Conservation (phyloP, 331 rosid genomes). For the Saraca asoca region DNA sequence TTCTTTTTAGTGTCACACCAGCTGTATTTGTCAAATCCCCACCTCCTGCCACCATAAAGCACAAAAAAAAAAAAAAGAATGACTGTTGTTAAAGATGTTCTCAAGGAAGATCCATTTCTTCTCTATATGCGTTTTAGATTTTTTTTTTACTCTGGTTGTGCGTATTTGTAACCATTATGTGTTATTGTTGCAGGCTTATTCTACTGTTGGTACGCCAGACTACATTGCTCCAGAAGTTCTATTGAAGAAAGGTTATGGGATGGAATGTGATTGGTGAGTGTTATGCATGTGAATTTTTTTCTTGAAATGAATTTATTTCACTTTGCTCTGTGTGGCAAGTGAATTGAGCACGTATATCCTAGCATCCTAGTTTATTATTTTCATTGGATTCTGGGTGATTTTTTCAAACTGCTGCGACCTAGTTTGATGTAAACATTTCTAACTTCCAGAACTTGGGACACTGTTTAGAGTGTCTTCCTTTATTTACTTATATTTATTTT, state of each 20-base stretch:
- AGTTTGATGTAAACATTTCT: constrained; percentile 14
- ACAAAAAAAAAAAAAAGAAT: no score
- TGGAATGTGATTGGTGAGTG: constrained; percentile 99
- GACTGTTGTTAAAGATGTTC: no score
- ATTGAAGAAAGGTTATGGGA: constrained; percentile 89
- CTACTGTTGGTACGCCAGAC: constrained; percentile 99
- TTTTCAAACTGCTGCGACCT: constrained; percentile 25
- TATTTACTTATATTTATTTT: no score
- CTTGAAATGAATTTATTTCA: background rate
- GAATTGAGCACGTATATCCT: constrained; percentile 1
- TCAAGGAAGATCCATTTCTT: no score
- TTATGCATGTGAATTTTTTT: constrained; percentile 12
- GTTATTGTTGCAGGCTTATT: constrained; percentile 79
- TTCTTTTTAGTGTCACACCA: constrained; percentile 24
- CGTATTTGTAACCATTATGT: constrained; percentile 24
- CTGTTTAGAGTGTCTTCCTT: background rate
- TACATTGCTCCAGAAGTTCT: constrained; percentile 99
- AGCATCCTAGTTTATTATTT: constrained; percentile 24
- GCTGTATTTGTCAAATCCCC: background rate
- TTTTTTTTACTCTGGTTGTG: background rate
- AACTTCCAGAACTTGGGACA: constrained; percentile 4
- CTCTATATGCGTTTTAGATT: no score
- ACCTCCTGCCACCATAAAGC: no score
- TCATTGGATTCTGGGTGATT: constrained; percentile 24
- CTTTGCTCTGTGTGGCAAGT: no score